These are phyloP conservation scores for Neofusicoccum umdonicola DNA, from an alignment of 2,329 filamentous ascomycete genomes.

Conservation along the genomic window DNA sequence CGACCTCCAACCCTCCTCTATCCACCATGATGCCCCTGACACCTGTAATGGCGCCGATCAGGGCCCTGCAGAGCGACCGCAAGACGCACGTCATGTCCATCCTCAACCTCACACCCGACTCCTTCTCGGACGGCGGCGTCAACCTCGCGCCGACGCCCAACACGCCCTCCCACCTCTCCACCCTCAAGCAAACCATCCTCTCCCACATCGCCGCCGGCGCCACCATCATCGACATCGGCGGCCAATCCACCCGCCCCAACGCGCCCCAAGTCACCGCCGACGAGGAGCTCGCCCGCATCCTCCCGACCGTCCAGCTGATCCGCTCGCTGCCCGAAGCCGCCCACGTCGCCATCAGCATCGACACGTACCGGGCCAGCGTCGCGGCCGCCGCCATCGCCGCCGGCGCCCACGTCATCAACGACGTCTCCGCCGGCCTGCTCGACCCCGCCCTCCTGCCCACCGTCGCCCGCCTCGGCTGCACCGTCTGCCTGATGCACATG, in stretches of 20 bases:
- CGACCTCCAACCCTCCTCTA: slow-evolving; percentile 32
- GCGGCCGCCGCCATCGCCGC: slow-evolving; percentile 72
- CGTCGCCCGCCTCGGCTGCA: slow-evolving; percentile 70
- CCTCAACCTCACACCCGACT: slow-evolving; percentile 91
- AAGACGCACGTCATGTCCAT: slow-evolving; percentile 86
- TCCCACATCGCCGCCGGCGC: slow-evolving; percentile 67
- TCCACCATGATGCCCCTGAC: slow-evolving; percentile 40
- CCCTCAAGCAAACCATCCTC: slow-evolving; percentile 59
- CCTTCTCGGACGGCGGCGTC: slow-evolving; percentile 87
- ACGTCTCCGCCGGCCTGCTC: slow-evolving; percentile 79
- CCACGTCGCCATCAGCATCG: slow-evolving; percentile 75
- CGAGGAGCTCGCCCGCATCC: slow-evolving; percentile 75
- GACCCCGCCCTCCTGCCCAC: slow-evolving; percentile 80
- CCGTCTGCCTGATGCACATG: slow-evolving; percentile 86
- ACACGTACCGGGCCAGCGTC: slow-evolving; percentile 87
- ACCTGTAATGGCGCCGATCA: slow-evolving; percentile 31
- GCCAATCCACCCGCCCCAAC: slow-evolving; percentile 84
- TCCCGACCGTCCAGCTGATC: slow-evolving; percentile 75
- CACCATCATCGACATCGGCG: slow-evolving; percentile 86
- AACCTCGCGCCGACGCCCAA: slow-evolving; percentile 16
- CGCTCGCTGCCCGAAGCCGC: slow-evolving; percentile 62
- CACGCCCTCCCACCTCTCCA: slow-evolving; percentile 39
- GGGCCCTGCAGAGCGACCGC: slow-evolving; percentile 25
- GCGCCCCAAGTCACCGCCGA: slow-evolving; percentile 65
- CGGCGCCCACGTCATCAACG: slow-evolving; percentile 92